Conservation (phyloP, 768 basidiomycete species). For the Hericium rajendrae region DNA sequence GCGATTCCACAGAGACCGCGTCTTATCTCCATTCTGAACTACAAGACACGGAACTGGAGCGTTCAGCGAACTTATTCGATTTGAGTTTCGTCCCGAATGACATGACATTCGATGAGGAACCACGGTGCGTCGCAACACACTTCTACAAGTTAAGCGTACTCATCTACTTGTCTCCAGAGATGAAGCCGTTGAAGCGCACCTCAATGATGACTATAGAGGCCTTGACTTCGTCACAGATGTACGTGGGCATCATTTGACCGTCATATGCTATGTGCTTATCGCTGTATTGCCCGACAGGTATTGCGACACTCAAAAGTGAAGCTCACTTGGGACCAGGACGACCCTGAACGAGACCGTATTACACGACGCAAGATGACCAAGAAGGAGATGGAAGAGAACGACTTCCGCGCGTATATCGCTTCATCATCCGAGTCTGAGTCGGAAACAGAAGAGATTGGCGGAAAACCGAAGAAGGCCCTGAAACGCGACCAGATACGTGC, state of each 20-base stretch:
- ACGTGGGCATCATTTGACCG: slow-evolving; percentile 20
- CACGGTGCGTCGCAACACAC: slow-evolving; percentile 37
- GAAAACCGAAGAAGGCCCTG: slow-evolving; percentile 36
- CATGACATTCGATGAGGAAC: slow-evolving; percentile 76
- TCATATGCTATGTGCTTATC: not conserved
- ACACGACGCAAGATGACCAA: slow-evolving; percentile 71
- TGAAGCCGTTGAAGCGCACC: slow-evolving; percentile 59
- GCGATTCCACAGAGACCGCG: slow-evolving; percentile 70
- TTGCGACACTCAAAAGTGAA: slow-evolving; percentile 97
- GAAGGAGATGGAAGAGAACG: slow-evolving; percentile 85
- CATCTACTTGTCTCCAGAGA: slow-evolving; percentile 43
- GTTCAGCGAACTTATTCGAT: slow-evolving; percentile 93
- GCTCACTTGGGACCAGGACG: slow-evolving; percentile 97
- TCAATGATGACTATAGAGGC: slow-evolving; percentile 51
- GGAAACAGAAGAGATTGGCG: slow-evolving; percentile 53
- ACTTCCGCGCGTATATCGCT: slow-evolving; percentile 55
- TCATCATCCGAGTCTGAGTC: slow-evolving; percentile 46
- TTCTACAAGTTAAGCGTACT: not conserved
- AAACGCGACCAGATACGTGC: slow-evolving; percentile 64
- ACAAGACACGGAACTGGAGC: slow-evolving; percentile 91
- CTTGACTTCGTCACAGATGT: slow-evolving; percentile 93
- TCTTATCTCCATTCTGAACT: slow-evolving; percentile 76
- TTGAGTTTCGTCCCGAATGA: slow-evolving; percentile 87
- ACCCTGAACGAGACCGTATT: slow-evolving; percentile 72
- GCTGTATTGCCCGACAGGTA: slow-evolving; percentile 41